A percentile compares a stretch with the other conserved stretches of the same genome.
Conservation (phyloP, 345 rosid genomes). For the Ceriops tagal region DNA sequence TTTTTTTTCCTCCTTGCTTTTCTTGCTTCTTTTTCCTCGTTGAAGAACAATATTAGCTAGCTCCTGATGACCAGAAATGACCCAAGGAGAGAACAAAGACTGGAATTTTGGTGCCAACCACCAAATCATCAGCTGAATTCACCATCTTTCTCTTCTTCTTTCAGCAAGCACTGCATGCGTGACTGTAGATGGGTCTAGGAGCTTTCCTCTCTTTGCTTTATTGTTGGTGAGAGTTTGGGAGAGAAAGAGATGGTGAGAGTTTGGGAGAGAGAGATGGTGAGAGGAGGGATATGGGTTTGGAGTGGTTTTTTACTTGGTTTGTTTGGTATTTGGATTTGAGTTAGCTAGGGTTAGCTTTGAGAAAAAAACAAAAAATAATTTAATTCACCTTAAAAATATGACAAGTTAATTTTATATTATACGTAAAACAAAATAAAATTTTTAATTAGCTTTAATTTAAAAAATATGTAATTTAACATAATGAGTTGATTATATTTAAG, state of each 20-base stretch:
- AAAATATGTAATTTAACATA: too few species aligned
- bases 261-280: slow-evolving; percentile 23
- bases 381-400: too few species aligned
- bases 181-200: not conserved
- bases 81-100: not conserved
- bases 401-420: too few species aligned
- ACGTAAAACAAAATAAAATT: too few species aligned
- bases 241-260: slow-evolving; percentile 21
- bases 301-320: not conserved
- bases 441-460: not conserved
- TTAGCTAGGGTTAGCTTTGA: slow-evolving; percentile 30
- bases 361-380: not conserved
- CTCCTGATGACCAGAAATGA: slow-evolving; percentile 11
- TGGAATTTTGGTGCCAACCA: slow-evolving; percentile 26
- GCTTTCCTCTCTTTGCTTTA: slow-evolving; percentile 19
- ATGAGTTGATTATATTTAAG: too few species aligned
- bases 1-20: slow-evolving; percentile 3
- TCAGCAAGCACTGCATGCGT: not conserved
- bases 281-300: slow-evolving; percentile 7
- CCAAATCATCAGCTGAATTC: slow-evolving; percentile 40
- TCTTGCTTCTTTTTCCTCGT: slow-evolving; percentile 5
- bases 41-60: slow-evolving; percentile 1
- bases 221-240: slow-evolving; percentile 20
- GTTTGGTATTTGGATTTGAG: slow-evolving; percentile 19
- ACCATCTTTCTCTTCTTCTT: slow-evolving; percentile 16